Base-by-base conservation (phyloP, 2,329 filamentous ascomycete species). In the Conoideocrella luteorostrata region DNA sequence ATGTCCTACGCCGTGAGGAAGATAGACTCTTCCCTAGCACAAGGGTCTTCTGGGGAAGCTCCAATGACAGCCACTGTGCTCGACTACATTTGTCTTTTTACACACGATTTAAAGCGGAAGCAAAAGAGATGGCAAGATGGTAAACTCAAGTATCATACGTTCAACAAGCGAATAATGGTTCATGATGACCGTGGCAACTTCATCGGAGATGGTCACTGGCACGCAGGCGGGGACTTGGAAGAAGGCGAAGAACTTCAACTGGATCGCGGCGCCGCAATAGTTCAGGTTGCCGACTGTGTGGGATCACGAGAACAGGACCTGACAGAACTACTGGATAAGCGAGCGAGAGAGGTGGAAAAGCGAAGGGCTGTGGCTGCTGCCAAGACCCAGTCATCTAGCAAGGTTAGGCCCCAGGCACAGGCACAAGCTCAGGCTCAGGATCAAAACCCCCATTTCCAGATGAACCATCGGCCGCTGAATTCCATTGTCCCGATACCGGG, bases 61-160 rank as follows among this genome's bases (percentile, higher is more conserved):
- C 50, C 55, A 13, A 53, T 56, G 3, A 84, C 82, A 17, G 88
- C 89, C 2, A 73, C 78, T 0, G 88, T 96, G 30, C 71, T 86
- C 57, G 88, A 94, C 57, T 94, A 84, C 62, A 75, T 79, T 49
- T 96, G 90, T 61, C 80, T 96, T 4, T 96, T 87, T 64, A 94
- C 89, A 2, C 80, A 87, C 59, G 90, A 96, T 59, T 63, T 95
- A 33, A 80, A 82, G 41, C 81, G 87, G 44, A 96, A 96, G 67
- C 82, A 88, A 54, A 96, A 96, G 62, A 75, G 87, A 48, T 96
- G 90, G 90, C 88, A 95, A 57, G 90, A 96, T 82, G 90, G 91
- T 28, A 81, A 81, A 41, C 77, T 96, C 48, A 86, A 84, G 51
- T 95, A 84, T 51, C 90, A 96, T 59, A 84, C 86, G 1, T 95